These are phyloP conservation scores for Pseudogymnoascus pannorum DNA, from an alignment of 2,329 filamentous ascomycete species.

Conservation along the genomic window DNA sequence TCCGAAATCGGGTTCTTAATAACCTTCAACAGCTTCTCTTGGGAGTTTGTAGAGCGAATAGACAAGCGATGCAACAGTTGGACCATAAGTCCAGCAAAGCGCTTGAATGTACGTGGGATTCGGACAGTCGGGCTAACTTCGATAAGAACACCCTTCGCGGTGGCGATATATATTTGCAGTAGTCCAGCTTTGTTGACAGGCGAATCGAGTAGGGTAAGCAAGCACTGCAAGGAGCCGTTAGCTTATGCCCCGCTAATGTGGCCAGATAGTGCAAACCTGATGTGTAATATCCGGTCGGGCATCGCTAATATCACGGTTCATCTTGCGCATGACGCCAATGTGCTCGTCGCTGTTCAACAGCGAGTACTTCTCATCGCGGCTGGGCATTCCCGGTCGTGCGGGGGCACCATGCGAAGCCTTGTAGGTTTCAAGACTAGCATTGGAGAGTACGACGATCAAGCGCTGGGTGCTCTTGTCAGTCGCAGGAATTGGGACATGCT, in stretches of 20 bases:
- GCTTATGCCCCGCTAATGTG: constrained; percentile 18
- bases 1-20: constrained; percentile 98
- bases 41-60: constrained; percentile 91
- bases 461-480: constrained; percentile 87
- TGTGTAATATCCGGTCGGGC: constrained; percentile 96
- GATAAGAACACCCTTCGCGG: constrained; percentile 92
- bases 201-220: constrained; percentile 93
- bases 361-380: constrained; percentile 86
- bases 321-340: constrained; percentile 98
- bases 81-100: constrained; percentile 97
- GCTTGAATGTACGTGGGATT: constrained; percentile 97
- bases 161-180: constrained; percentile 98
- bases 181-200: constrained; percentile 97
- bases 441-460: constrained; percentile 91
- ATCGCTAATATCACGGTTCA: constrained; percentile 98
- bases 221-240: constrained; percentile 57
- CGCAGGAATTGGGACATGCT: constrained; percentile 74
- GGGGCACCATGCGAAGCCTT: constrained; percentile 72
- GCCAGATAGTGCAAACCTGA: constrained; percentile 58
- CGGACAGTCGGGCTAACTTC: constrained; percentile 97
- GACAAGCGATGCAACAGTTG: constrained; percentile 92
- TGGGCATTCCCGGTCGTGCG: constrained; percentile 54
- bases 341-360: constrained; percentile 98
- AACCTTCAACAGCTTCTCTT: constrained; percentile 94
- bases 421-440: constrained; percentile 96